phyloP scores from a whole-genome alignment of 768 basidiomycete species.

The Leccinum imitatum region DNA sequence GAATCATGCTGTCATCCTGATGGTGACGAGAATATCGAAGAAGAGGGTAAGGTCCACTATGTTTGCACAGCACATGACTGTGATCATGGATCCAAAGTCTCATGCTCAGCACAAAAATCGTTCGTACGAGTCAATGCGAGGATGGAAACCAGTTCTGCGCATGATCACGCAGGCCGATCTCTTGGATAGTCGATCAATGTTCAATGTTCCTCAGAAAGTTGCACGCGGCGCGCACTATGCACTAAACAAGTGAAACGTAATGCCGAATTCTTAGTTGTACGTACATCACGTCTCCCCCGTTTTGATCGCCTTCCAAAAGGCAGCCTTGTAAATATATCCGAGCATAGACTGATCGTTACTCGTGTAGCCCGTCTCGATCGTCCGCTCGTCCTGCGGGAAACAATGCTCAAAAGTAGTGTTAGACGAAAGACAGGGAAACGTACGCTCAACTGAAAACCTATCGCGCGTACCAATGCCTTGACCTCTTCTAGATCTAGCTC shows the following conservation, averaged over 20 bases:
- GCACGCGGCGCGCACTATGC: not conserved
- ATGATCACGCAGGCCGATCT: too few relatives aligned
- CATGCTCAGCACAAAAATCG: too few relatives aligned
- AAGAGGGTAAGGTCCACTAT: not conserved
- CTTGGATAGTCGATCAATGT: too few relatives aligned
- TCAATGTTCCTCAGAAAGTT: not conserved
- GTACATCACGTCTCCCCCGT: not conserved
- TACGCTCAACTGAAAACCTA: slow-evolving; percentile 85
- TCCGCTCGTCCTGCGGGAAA: slow-evolving; percentile 68
- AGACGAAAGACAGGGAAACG: slow-evolving; percentile 23
- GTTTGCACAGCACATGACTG: not conserved
- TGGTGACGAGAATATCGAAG: not conserved
- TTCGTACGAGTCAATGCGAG: too few relatives aligned
- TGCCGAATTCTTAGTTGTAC: not conserved
- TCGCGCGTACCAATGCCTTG: slow-evolving; percentile 63
- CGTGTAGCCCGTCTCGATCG: slow-evolving; percentile 83
- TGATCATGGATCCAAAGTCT: not conserved
- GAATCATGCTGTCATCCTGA: not conserved
- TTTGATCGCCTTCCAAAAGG: slow-evolving; percentile 80
- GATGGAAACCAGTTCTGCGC: too few relatives aligned
- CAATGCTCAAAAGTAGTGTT: not conserved
- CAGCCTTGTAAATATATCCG: slow-evolving; percentile 78
- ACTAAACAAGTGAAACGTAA: not conserved
- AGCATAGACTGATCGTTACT: slow-evolving; percentile 81
- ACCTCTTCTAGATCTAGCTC: slow-evolving; percentile 92